A percentile compares a stretch with the other conserved stretches of the same genome.
These are phyloP conservation scores for Mesembryanthemum crystallinum DNA, from an alignment of 148 eudicot genomes.

Conservation along the genomic window DNA sequence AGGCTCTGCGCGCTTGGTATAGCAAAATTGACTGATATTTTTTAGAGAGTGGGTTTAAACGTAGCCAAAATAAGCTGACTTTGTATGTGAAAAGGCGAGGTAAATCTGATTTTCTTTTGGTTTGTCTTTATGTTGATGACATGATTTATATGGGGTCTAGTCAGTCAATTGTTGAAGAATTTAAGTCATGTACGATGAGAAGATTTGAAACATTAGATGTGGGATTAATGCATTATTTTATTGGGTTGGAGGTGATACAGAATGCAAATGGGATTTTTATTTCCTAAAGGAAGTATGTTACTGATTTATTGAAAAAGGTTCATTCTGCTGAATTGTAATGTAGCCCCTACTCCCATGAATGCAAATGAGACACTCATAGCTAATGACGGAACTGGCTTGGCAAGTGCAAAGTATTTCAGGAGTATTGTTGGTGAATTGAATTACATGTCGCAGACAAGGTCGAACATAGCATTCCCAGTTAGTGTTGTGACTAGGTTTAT, in stretches of 20 bases:
- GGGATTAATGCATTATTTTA: conserved; percentile 12
- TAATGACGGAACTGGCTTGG: conserved; percentile 12
- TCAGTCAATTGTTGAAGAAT: background rate
- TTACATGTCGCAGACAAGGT: conserved; percentile 10
- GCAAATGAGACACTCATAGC: background rate
- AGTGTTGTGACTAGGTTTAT: background rate
- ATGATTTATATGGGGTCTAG: background rate
- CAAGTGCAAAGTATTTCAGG: background rate
- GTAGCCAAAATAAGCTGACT: background rate
- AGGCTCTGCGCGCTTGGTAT: background rate
- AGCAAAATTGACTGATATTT: background rate
- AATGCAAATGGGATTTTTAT: conserved; percentile 14
- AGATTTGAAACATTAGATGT: background rate
- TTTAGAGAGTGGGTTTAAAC: background rate
- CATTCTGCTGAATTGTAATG: conserved; percentile 3
- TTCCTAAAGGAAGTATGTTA: conserved; percentile 9
- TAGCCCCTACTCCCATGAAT: conserved; percentile 10
- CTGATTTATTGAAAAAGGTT: conserved; percentile 10
- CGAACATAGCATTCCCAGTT: conserved; percentile 15
- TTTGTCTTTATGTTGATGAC: background rate
- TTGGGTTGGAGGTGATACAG: conserved; percentile 16
- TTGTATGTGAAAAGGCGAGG: background rate
- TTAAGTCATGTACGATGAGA: background rate
- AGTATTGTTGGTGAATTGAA: conserved; percentile 22
- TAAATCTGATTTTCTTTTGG: background rate